These are phyloP conservation scores for Rhizopogon rudus DNA, from an alignment of 768 basidiomycete species.

Conservation along the genomic window DNA sequence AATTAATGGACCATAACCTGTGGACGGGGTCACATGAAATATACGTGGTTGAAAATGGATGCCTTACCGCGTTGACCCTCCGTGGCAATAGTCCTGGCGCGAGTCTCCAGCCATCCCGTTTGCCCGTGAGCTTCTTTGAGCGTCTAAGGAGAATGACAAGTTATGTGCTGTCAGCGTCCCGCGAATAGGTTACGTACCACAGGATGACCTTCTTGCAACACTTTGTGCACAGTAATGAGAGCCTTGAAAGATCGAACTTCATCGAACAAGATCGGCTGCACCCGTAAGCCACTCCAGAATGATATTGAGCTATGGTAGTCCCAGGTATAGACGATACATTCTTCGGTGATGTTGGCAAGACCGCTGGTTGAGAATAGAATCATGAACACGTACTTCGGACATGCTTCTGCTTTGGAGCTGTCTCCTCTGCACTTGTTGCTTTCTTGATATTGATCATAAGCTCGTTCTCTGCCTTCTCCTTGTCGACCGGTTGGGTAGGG, in stretches of 20 bases:
- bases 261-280: conserved; percentile 94
- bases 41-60: conserved; percentile 1
- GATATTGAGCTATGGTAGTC: conserved; percentile 97
- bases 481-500: conserved; percentile 96
- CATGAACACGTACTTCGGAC: conserved; percentile 76
- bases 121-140: conserved; percentile 97
- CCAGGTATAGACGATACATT: conserved; percentile 99
- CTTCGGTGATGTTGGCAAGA: conserved; percentile 36
- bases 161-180: neutral
- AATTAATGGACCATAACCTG: conserved; percentile 91
- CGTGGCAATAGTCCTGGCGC: conserved; percentile 78
- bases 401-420: conserved; percentile 98
- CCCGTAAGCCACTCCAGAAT: conserved; percentile 95
- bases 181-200: conserved; percentile 44
- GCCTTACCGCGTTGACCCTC: conserved; percentile 72
- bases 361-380: conserved; percentile 5
- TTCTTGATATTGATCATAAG: conserved; percentile 96
- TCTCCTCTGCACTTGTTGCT: conserved; percentile 92
- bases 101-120: conserved; percentile 97
- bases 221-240: conserved; percentile 95
- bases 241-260: conserved; percentile 99
- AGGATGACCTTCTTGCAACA: conserved; percentile 96
- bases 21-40: neutral
- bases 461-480: conserved; percentile 96
- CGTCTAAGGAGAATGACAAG: conserved; percentile 48